phyloP scores from a whole-genome alignment of 2,329 filamentous ascomycete genomes.

The Metarhizium anisopliae region DNA sequence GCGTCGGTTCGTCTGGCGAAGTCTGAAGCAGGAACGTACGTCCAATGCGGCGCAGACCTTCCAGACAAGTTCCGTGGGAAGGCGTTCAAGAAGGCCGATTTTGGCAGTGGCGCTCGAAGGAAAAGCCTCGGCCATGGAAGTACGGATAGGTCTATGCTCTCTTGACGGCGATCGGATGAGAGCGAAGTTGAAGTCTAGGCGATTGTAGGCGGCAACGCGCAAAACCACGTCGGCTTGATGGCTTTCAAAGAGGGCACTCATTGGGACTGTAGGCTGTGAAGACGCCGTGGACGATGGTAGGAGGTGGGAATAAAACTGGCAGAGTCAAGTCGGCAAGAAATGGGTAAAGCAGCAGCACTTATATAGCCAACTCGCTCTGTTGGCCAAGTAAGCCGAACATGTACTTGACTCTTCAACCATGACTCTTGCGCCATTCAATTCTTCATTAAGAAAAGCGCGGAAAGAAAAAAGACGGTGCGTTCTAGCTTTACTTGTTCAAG shows the following conservation, averaged over 20 bases:
- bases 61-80: neutral
- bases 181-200: neutral
- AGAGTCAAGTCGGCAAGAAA: too few species aligned
- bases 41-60: neutral
- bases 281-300: too few species aligned
- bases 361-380: too few species aligned
- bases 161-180: neutral
- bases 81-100: neutral
- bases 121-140: neutral
- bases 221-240: neutral
- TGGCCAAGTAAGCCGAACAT: too few species aligned
- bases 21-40: conserved; percentile 2
- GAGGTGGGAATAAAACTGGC: too few species aligned
- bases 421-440: too few species aligned
- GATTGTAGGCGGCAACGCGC: neutral
- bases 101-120: neutral
- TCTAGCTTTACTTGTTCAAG: too few species aligned
- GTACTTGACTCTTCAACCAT: too few species aligned
- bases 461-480: too few species aligned
- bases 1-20: conserved; percentile 3
- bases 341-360: too few species aligned
- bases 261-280: neutral
- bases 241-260: neutral
- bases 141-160: neutral
- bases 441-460: too few species aligned